phyloP scores from a whole-genome alignment of 2,329 filamentous ascomycete species.

The Ambrosiella cleistominuta region DNA sequence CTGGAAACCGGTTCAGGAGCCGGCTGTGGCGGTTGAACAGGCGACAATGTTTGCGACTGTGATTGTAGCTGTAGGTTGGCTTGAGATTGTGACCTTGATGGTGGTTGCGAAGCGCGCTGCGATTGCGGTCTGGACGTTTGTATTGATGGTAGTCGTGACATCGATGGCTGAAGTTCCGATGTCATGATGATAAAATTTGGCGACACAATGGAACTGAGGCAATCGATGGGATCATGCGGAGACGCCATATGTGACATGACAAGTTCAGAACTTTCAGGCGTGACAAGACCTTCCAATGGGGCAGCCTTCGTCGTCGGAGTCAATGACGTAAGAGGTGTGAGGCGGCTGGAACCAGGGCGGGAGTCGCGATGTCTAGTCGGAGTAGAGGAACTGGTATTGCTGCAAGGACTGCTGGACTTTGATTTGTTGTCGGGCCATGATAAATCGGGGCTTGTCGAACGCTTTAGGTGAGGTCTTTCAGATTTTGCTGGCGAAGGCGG shows the following conservation, averaged over 20 bases:
- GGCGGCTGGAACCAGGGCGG: slow-evolving; percentile 4
- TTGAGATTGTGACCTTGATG: not conserved
- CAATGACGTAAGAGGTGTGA: slow-evolving; percentile 6
- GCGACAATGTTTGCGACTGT: not conserved
- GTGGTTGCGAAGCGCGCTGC: not conserved
- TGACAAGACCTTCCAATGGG: slow-evolving; percentile 4
- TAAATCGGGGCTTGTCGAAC: slow-evolving; percentile 5
- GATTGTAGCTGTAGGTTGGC: not conserved
- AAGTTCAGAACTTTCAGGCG: slow-evolving; percentile 4
- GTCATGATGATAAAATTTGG: not conserved
- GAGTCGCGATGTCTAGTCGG: slow-evolving; percentile 3
- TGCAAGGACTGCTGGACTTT: slow-evolving; percentile 1
- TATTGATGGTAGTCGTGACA: not conserved
- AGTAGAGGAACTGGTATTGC: not conserved
- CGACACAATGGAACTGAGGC: slow-evolving; percentile 1
- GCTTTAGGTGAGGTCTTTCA: slow-evolving; percentile 5
- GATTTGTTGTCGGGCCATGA: slow-evolving; percentile 7
- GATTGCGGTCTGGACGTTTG: not conserved
- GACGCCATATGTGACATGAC: not conserved
- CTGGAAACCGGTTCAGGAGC: not conserved
- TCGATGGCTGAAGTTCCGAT: not conserved
- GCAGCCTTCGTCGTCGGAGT: slow-evolving; percentile 3
- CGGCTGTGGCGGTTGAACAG: not conserved
- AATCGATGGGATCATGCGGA: slow-evolving; percentile 1
- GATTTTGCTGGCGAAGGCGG: slow-evolving; percentile 3